Base-by-base conservation (phyloP, 1,284 basidiomycete genomes). In the Hortiboletus rubellus region DNA sequence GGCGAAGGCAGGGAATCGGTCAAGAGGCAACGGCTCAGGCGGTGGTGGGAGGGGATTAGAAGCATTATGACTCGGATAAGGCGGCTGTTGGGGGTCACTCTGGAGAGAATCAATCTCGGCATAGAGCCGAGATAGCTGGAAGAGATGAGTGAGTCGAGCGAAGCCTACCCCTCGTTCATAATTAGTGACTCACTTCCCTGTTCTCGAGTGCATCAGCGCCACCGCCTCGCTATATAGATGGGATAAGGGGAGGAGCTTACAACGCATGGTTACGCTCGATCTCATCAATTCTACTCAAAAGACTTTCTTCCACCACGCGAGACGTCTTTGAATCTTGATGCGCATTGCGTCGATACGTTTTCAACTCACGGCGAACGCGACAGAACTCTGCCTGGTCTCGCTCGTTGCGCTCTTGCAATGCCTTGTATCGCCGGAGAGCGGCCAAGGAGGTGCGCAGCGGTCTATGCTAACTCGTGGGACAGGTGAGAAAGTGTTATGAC, bases 1-100 rank as follows among this genome's bases (percentile, higher is more conserved):
- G 18, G 73, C 68, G 53, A 78, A 75, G 10, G 70, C 46, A 17
- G 77, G 73, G 31, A 79, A 71, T 55, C 74, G 71, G 27, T 79
- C 74, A 27, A 77, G 66, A 7, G 76, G 71, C 9, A 81, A 62
- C 5, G 77, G 80, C 56, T 78, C 73, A 17, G 81, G 81, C n/a
- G 81, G 80, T 44, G 72, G 66, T 30, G 80, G 81, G 10, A 82
- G 73, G 7, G 80, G 80, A 62, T 82, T 82, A 47, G 60, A 61
- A 58, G 58, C 43, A 50, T 70, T 72, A 46, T 46, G 62, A 22
- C 22, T 22, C 22, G 22, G 22, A 59, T 58, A 62, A 45, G 60
- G 54, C 5, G 60, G 54, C 5, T 55, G 52, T 37, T 59, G 61
- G 30, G 41, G 42, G 18, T 60, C 58, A 18, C 65, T 57, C 50